Base-by-base conservation (phyloP, 1,284 basidiomycete genomes). In the Exobasidium rhododendri region DNA sequence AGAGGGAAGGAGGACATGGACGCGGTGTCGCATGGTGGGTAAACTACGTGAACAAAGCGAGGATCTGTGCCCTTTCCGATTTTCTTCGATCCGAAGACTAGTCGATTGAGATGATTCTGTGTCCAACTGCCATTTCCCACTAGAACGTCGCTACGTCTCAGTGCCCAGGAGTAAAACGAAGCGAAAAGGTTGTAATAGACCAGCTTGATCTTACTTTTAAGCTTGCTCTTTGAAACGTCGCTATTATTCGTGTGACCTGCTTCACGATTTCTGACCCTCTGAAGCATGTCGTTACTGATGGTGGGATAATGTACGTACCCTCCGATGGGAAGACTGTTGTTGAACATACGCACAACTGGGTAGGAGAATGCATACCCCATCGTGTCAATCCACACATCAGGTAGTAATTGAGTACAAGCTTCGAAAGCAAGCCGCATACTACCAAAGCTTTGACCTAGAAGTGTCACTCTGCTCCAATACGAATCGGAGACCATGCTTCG, bases 61-160 rank as follows among this genome's bases (percentile, higher is more conserved):
- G 26, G 24, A 31, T 56, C 20, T 26, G 44, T 32, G 30, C 40
- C 11, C 32, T 24, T 32, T 22, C 45, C 17, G 44, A 2, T 40
- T 54, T 6, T 28, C 28, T 29, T 7, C 4, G 44, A 31, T 3
- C 46, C 46, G 14, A 60, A 2, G 84, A 70, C 11, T 68, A 73
- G 71, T 61, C 80, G 1, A 86, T 1, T 84, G 67, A 98, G 83
- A 75, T 98, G 96, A 44, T 84, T 85, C 69, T 88, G 86, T 1
- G 96, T 98, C 94, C 96, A 98, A 0, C 89, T 88, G 0, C 92
- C 96, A 81, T 98, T 98, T 68, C 89, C 92, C 88, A 96, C 93
- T 53, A 92, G 67, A 30, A 80, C 73, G 63, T 87, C 86, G 0
- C 91, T 88, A 55, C 85, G 84, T 26, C 86, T 84, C 20, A 99